Base-by-base conservation (phyloP, 1,139 yeast genomes). In the Entelexis paramagnoliae region DNA sequence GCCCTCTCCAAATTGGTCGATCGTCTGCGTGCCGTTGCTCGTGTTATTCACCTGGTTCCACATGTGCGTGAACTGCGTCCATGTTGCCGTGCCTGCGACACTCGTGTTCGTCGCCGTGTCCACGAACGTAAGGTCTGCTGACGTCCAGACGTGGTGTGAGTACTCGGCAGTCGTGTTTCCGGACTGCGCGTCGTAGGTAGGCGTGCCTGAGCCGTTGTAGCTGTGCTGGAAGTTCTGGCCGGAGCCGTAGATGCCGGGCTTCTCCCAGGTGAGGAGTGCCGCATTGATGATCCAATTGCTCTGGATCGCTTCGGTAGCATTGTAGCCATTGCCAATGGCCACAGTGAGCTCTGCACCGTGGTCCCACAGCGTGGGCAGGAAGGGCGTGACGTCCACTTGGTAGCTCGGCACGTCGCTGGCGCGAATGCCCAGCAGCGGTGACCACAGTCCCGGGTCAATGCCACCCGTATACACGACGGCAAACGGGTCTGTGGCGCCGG, bases 391-490 rank as follows among this genome's bases (percentile, higher is more conserved):
- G 58, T 85, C 93, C 41, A 85, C 62, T 52, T 76, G 79, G 57
- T 81, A 71, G 8, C 80, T 71, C 19, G 78, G 80, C 30, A 85
- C 72, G 64, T 86, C 93, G 66, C 79, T 84, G 1, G 94, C 83
- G 55, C 79, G 75, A 33, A 75, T 73, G 3, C 85, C 79, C 16
- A 85, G 91, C 52, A 83, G 78, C 3, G 93, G 85, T 43, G 75
- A 72, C 95, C 95, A 86, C 46, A 84, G 68, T 1, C 81, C 74
- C 4, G 94, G 94, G 1, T 87, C 77, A 36, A 81, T 68, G 1
- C 93, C 94, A 11, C 95, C 95, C 1, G 93, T 78, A 66, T 75
- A 85, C 22, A 85, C 73, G 4, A 80, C 76, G 1, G 71, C 70
- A 53, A 60, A 67, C 6, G 74, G 73, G 42, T 63, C 66, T 57